Evolutionary conservation across 345 rosid genomes (phyloP).

Genomic region (Salix koriyanagi): DNA sequence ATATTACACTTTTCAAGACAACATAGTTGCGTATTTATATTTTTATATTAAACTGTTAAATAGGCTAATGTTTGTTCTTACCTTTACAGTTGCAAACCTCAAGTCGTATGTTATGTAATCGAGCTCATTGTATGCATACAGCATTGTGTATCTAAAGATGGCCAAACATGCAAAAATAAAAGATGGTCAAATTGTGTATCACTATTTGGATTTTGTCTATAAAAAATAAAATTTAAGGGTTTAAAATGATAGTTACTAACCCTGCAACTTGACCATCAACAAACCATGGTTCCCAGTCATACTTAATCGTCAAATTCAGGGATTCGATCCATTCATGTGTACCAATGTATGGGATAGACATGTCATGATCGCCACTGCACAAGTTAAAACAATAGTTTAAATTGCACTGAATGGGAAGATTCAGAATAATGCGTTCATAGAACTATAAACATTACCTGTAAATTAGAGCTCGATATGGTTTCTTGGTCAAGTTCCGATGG

Average conservation of each 20-base stretch:
- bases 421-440: background rate
- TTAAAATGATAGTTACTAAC: background rate
- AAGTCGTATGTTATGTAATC: background rate
- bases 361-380: constrained; percentile 38
- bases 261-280: constrained; percentile 42
- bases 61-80: background rate
- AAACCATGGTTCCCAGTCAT: constrained; percentile 38
- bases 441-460: constrained; percentile 19
- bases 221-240: background rate
- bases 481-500: constrained; percentile 23
- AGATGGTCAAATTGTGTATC: no score
- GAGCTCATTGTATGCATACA: background rate
- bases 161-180: no score
- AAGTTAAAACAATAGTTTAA: background rate
- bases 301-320: constrained; percentile 17
- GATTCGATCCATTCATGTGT: constrained; percentile 27
- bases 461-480: constrained; percentile 28
- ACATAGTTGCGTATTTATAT: background rate
- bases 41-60: no score
- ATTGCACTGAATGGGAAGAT: background rate
- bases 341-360: constrained; percentile 27
- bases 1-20: background rate
- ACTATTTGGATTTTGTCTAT: no score
- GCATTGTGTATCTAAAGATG: constrained; percentile 7
- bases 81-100: constrained; percentile 29